Conservation (phyloP, 176 grass and related monocot species). For the Saccharum officinarum region DNA sequence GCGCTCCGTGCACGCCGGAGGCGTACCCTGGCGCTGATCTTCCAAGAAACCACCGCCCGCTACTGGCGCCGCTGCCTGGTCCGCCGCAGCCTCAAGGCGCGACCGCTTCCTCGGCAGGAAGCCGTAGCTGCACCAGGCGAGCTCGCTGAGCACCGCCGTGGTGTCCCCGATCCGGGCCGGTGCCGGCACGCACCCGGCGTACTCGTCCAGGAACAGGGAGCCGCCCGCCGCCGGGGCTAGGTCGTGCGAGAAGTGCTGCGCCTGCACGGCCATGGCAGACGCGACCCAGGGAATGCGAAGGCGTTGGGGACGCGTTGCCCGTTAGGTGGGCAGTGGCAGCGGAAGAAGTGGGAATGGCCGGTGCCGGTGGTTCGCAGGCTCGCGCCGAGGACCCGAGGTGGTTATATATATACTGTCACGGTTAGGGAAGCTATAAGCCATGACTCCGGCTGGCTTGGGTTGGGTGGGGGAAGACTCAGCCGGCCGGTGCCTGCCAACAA, state of each 20-base stretch:
- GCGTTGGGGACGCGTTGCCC: no score
- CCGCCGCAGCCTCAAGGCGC: slow-evolving; percentile 15
- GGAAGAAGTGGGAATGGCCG: not conserved
- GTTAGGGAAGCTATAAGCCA: no score
- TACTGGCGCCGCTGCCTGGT: no score
- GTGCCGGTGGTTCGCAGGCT: no score
- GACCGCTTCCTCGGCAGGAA: slow-evolving; percentile 32
- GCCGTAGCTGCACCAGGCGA: slow-evolving; percentile 4
- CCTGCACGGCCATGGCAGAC: slow-evolving; percentile 50
- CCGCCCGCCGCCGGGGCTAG: not conserved
- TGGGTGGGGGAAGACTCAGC: no score
- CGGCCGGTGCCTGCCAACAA: no score
- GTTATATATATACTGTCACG: not conserved
- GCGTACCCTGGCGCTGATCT: no score
- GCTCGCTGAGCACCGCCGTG: not conserved
- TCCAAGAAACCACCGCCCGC: no score
- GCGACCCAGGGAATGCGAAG: not conserved
- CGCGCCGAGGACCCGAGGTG: no score
- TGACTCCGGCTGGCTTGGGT: no score
- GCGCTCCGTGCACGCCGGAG: no score
- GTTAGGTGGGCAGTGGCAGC: no score
- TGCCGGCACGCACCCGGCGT: not conserved
- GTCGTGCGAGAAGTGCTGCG: slow-evolving; percentile 15
- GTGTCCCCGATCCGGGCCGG: not conserved
- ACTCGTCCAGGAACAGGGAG: not conserved